Evolutionary conservation across 2,329 filamentous ascomycete genomes (phyloP).

Genomic region (Leptoxyphium fumago): DNA sequence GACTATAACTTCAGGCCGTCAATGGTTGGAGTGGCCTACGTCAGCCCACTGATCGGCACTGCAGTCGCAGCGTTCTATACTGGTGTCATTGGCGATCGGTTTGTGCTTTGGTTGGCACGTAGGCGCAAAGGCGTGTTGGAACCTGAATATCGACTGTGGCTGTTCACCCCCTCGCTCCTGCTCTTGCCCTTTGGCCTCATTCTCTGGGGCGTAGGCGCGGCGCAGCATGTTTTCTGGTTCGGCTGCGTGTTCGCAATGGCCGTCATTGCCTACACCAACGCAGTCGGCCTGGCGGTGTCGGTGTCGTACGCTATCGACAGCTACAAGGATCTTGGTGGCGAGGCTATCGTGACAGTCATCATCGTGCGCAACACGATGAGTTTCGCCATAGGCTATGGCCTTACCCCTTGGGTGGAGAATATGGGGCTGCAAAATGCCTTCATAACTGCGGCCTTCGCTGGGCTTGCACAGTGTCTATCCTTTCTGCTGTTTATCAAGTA

Average conservation of each 20-base stretch:
- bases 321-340: conserved; percentile 32
- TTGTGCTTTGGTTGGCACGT: conserved; percentile 22
- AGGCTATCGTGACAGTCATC: conserved; percentile 33
- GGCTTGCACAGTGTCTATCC: conserved; percentile 24
- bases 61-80: conserved; percentile 23
- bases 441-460: conserved; percentile 28
- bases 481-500: conserved; percentile 32
- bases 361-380: conserved; percentile 34
- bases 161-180: conserved; percentile 24
- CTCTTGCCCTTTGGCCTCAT: conserved; percentile 31
- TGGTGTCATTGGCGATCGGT: conserved; percentile 21
- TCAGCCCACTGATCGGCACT: conserved; percentile 22
- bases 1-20: conserved; percentile 25
- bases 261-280: conserved; percentile 29
- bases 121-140: conserved; percentile 26
- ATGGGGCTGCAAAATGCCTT: conserved; percentile 31
- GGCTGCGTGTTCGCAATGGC: conserved; percentile 36
- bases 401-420: conserved; percentile 30
- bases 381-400: conserved; percentile 35
- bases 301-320: conserved; percentile 33
- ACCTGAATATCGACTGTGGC: conserved; percentile 27
- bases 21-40: conserved; percentile 25
- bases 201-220: conserved; percentile 38
- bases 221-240: conserved; percentile 32
- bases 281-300: conserved; percentile 26